Evolutionary conservation across 257 asterid genomes (phyloP).

Genomic region (Ligustrum vulgare): DNA sequence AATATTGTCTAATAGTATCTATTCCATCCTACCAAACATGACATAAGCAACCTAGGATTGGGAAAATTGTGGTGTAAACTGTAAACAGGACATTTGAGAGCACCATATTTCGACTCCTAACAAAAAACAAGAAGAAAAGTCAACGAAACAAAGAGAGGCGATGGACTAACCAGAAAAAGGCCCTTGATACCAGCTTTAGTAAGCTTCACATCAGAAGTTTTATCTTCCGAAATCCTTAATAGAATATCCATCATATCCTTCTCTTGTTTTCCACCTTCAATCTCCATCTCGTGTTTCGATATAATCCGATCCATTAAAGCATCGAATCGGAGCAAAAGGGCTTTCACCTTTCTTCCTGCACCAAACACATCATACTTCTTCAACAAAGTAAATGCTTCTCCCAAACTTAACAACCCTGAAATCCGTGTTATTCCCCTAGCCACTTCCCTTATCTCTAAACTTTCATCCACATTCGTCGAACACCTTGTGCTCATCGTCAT

Average conservation of each 20-base stretch:
- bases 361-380: conserved; percentile 30
- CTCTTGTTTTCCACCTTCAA: conserved; percentile 10
- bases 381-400: conserved; percentile 26
- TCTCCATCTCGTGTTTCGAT: conserved; percentile 22
- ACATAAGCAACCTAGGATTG: background rate
- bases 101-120: background rate
- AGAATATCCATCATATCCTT: conserved; percentile 34
- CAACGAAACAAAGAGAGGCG: background rate
- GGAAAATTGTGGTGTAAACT: too few species aligned
- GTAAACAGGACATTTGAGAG: background rate
- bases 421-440: conserved; percentile 22
- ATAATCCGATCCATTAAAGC: conserved; percentile 31
- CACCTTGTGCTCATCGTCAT: conserved; percentile 25
- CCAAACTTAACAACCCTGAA: conserved; percentile 23
- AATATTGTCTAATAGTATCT: background rate
- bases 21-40: background rate
- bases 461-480: conserved; percentile 3
- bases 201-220: conserved; percentile 25
- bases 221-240: conserved; percentile 23
- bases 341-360: conserved; percentile 29
- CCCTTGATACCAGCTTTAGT: conserved; percentile 32
- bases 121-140: background rate
- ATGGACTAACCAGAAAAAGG: conserved; percentile 23
- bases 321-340: conserved; percentile 26
- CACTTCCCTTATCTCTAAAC: conserved; percentile 22